Conservation (phyloP, 2,329 filamentous ascomycete species). For the Colletotrichum orchidophilum region DNA sequence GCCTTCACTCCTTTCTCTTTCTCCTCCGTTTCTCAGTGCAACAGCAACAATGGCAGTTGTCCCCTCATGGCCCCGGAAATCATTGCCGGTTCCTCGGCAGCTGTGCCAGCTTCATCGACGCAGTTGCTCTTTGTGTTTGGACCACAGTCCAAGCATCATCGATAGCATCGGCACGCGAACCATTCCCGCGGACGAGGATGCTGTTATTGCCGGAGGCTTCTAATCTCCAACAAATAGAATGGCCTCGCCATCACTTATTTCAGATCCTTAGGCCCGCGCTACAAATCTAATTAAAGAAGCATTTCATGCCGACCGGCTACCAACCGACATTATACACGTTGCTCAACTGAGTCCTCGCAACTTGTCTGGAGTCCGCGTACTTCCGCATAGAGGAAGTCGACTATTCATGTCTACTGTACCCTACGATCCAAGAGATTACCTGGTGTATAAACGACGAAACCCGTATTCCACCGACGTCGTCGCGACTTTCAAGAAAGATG, state of each 20-base stretch:
- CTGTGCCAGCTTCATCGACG: neutral
- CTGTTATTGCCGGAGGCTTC: neutral
- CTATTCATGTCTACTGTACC: neutral
- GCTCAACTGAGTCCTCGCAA: neutral
- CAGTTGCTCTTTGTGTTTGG: neutral
- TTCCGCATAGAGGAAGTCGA: neutral
- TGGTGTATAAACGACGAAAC: neutral
- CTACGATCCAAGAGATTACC: neutral
- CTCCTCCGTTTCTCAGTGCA: neutral
- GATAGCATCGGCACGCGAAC: neutral
- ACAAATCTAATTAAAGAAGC: neutral
- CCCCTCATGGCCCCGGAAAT: neutral
- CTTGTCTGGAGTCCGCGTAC: neutral
- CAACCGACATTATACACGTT: neutral
- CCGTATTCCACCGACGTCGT: neutral
- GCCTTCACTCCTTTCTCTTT: neutral
- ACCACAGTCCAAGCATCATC: neutral
- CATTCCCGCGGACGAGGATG: neutral
- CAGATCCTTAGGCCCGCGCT: neutral
- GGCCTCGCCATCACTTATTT: neutral
- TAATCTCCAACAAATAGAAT: neutral
- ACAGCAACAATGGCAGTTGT: neutral
- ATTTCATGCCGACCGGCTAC: neutral
- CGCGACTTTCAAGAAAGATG: neutral
- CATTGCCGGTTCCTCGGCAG: neutral